Conservation (phyloP, 306 rosid species). For the Citrullus mucosospermus region DNA sequence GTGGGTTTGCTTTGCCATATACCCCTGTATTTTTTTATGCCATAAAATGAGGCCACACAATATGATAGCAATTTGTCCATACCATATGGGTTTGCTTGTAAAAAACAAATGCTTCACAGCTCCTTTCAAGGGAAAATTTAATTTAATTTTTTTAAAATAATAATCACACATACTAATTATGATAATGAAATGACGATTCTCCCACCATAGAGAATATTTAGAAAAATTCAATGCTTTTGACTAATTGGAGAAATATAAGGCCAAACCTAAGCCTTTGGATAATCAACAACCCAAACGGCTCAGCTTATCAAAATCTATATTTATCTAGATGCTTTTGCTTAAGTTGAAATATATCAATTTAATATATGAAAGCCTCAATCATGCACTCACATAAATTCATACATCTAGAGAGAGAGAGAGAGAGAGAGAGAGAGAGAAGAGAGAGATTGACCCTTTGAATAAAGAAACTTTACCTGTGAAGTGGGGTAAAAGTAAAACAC, state of each 20-base stretch:
- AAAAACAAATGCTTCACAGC: constrained; percentile 17
- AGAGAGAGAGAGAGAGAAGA: neutral
- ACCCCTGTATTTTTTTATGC: constrained; percentile 3
- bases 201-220: constrained; percentile 32
- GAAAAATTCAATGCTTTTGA: constrained; percentile 23
- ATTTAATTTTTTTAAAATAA: neutral
- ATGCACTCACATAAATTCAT: constrained; percentile 1
- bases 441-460: neutral
- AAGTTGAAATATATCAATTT: neutral
- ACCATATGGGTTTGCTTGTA: constrained; percentile 21
- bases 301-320: neutral
- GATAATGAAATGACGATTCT: constrained; percentile 30
- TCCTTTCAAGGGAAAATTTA: neutral
- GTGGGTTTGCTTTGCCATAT: constrained; percentile 18
- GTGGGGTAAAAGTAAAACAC: neutral
- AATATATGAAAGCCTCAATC: constrained; percentile 3
- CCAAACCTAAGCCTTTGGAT: constrained; percentile 16
- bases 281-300: constrained; percentile 17
- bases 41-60: constrained; percentile 23
- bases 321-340: neutral
- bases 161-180: neutral
- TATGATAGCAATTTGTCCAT: constrained; percentile 14
- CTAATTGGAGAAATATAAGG: constrained; percentile 14
- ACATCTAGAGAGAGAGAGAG: neutral
- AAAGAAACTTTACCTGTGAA: neutral